Evolutionary conservation across 768 basidiomycete species (phyloP).

Genomic region (Naganishia onofrii): DNA sequence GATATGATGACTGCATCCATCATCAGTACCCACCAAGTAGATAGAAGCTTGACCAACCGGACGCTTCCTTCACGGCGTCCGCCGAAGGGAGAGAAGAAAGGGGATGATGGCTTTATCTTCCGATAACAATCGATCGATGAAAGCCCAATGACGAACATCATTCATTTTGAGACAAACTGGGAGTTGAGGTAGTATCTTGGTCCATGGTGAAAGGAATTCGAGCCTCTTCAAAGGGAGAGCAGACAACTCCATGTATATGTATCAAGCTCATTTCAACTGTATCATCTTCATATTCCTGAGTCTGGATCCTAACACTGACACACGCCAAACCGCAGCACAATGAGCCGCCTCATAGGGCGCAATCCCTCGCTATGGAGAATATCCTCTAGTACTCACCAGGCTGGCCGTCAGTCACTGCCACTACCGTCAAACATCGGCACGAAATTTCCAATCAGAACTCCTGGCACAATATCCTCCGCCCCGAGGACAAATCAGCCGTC

Average conservation of each 20-base stretch:
- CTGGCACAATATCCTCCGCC: no score
- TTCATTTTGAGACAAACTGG: neutral
- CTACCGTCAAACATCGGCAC: neutral
- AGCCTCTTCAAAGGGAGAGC: no score
- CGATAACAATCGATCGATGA: conserved; percentile 13
- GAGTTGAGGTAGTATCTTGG: neutral
- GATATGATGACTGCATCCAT: neutral
- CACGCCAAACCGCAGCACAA: neutral
- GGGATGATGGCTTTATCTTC: neutral
- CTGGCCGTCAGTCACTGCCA: neutral
- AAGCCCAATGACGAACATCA: conserved; percentile 22
- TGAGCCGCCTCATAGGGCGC: conserved; percentile 14
- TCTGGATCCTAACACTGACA: neutral
- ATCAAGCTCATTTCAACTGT: no score
- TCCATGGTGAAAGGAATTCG: no score
- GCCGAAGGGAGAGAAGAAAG: neutral
- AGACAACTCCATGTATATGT: no score
- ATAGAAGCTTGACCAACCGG: conserved; percentile 15
- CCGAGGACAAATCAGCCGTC: neutral
- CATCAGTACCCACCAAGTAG: neutral
- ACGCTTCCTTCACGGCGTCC: neutral
- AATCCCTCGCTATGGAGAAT: conserved; percentile 3
- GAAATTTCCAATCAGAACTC: neutral
- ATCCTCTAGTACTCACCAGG: neutral
- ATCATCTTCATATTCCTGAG: neutral